Conservation (phyloP, 176 grass and related monocot genomes). For the Rhynchospora breviuscula region DNA sequence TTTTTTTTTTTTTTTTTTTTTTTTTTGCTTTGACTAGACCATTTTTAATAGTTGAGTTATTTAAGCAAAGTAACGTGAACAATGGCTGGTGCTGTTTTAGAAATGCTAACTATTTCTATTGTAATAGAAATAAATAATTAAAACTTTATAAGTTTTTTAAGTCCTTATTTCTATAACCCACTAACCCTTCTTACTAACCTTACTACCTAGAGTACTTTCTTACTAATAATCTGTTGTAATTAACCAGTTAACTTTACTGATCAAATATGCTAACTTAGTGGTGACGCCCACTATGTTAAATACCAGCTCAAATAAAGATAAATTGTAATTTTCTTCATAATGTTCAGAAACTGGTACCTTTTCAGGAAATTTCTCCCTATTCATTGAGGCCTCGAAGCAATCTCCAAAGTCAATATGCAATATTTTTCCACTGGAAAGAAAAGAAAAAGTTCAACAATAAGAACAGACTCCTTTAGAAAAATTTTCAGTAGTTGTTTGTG, state of each 20-base stretch:
- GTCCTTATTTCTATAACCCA: not conserved
- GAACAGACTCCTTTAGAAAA: not conserved
- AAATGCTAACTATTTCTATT: not conserved
- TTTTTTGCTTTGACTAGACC: not conserved
- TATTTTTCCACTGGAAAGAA: constrained; percentile 85
- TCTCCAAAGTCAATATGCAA: constrained; percentile 99
- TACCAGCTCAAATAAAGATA: not conserved
- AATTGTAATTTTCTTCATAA: constrained; percentile 27
- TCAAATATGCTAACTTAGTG: not conserved
- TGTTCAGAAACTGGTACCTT: constrained; percentile 39
- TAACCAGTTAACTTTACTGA: not conserved
- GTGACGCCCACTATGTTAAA: not conserved
- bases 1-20: too few species aligned
- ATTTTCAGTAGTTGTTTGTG: constrained; percentile 7
- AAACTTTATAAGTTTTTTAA: not conserved
- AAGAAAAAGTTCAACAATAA: constrained; percentile 37
- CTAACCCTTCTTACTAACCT: not conserved
- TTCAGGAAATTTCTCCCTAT: constrained; percentile 94
- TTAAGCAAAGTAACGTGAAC: not conserved
- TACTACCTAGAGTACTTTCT: not conserved
- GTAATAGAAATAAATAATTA: not conserved
- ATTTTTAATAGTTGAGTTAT: not conserved
- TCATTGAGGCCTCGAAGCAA: constrained; percentile 98
- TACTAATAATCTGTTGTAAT: not conserved
- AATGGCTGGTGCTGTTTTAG: not conserved